A percentile compares a stretch with the other conserved stretches of the same genome.
Evolutionary conservation across 1,284 basidiomycete species (phyloP).

Genomic region (Stereum hirsutum): DNA sequence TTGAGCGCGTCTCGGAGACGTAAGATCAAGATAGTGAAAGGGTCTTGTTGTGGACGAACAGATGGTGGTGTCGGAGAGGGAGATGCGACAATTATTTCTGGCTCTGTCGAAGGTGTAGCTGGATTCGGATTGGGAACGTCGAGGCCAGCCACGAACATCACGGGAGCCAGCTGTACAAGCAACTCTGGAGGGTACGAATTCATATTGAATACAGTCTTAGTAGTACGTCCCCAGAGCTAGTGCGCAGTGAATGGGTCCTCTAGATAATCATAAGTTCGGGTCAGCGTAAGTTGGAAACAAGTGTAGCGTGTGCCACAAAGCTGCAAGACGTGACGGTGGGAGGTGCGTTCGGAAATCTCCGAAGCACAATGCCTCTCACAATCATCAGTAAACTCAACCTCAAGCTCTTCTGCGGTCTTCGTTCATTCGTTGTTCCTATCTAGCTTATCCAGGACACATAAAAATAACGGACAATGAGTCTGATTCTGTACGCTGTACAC

Average conservation of each 20-base stretch:
- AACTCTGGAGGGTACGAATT: constrained; percentile 86
- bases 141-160: constrained; percentile 90
- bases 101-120: constrained; percentile 11
- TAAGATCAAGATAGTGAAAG: constrained; percentile 41
- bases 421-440: too few species aligned
- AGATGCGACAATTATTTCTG: constrained; percentile 11
- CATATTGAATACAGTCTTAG: constrained; percentile 34
- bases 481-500: too few species aligned
- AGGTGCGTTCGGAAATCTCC: not conserved
- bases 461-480: too few species aligned
- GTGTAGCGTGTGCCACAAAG: not conserved
- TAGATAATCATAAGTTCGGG: too few species aligned
- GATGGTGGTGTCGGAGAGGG: constrained; percentile 17
- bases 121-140: constrained; percentile 23
- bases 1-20: constrained; percentile 59
- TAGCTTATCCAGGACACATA: too few species aligned
- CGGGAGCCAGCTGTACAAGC: constrained; percentile 76
- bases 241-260: not conserved
- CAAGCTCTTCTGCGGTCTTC: too few species aligned
- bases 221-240: too few species aligned
- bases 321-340: not conserved
- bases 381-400: not conserved
- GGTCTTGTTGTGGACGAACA: constrained; percentile 34
- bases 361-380: not conserved
- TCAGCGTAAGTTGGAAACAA: too few species aligned